Percentiles rank a stretch among this genome's conserved stretches.
phyloP scores from a whole-genome alignment of 2,329 filamentous ascomycete species.

The Xylariales sp. region DNA sequence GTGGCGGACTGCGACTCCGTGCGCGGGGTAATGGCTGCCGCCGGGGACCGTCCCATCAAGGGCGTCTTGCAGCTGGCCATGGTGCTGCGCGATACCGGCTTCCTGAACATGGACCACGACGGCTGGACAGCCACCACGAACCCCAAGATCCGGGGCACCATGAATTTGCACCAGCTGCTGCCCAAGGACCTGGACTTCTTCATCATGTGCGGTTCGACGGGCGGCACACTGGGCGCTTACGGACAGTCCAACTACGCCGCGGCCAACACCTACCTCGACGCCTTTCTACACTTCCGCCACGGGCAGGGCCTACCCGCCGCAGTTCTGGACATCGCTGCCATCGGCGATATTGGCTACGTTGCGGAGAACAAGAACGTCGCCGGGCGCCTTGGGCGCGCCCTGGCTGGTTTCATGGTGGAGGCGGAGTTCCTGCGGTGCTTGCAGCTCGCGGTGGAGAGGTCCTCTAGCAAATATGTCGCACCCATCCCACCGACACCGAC shows the following conservation, averaged over 20 bases:
- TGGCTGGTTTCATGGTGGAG: conserved; percentile 4
- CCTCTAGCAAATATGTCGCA: not conserved
- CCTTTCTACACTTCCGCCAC: conserved; percentile 23
- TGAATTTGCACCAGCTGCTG: conserved; percentile 21
- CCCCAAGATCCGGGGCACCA: conserved; percentile 27
- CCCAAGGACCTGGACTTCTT: conserved; percentile 21
- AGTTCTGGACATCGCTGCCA: conserved; percentile 26
- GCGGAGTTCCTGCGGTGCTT: not conserved
- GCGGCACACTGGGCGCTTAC: conserved; percentile 15
- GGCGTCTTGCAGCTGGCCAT: conserved; percentile 6
- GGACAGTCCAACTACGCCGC: conserved; percentile 28
- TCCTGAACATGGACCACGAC: conserved; percentile 17
- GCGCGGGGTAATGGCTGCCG: not conserved
- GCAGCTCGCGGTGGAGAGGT: not conserved
- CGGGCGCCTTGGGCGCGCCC: not conserved
- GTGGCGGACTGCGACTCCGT: not conserved
- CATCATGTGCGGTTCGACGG: conserved; percentile 16
- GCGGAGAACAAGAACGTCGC: conserved; percentile 1
- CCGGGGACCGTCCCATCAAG: conserved; percentile 3
- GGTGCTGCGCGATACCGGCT: conserved; percentile 3
- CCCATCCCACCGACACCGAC: not conserved
- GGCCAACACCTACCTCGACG: conserved; percentile 27
- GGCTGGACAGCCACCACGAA: conserved; percentile 18
- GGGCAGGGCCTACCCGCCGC: conserved; percentile 23
- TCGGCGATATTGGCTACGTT: conserved; percentile 16